Evolutionary conservation across 495 filamentous ascomycete species (phyloP).

Genomic region (Penicillium antarcticum): DNA sequence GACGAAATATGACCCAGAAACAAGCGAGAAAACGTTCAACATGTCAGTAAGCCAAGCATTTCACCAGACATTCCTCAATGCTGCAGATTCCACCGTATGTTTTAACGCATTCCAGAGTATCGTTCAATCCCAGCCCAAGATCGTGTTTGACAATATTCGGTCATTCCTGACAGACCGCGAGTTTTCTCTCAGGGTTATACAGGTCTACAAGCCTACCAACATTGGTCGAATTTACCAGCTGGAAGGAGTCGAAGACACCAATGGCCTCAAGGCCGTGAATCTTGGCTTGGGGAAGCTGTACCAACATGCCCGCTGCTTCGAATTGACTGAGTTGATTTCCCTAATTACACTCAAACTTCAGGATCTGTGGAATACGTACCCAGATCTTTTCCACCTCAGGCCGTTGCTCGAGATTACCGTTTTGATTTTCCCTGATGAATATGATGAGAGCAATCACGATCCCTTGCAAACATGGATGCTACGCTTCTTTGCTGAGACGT

Average conservation of each 20-base stretch:
- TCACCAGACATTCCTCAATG: not conserved
- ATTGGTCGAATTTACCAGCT: conserved; percentile 3
- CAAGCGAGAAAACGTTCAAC: not conserved
- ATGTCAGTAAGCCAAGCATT: not conserved
- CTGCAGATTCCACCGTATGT: not conserved
- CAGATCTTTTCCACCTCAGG: conserved; percentile 4
- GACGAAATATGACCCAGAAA: too few species aligned
- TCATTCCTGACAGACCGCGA: not conserved
- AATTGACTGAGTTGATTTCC: conserved; percentile 2
- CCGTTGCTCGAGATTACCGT: conserved; percentile 4
- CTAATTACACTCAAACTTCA: conserved; percentile 18
- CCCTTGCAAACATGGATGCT: conserved; percentile 17
- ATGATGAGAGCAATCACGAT: not conserved
- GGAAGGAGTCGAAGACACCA: not conserved
- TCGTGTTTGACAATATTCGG: not conserved
- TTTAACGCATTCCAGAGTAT: not conserved
- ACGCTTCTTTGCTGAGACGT: conserved; percentile 14
- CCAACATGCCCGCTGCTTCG: not conserved
- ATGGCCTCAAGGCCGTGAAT: conserved; percentile 2
- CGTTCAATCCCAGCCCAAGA: not conserved
- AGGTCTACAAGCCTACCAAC: not conserved
- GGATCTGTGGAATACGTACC: conserved; percentile 23
- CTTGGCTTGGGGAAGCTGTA: conserved; percentile 11
- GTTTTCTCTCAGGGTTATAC: conserved; percentile 4
- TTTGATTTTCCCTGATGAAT: not conserved